These are phyloP conservation scores for Actinomucor elegans DNA, from an alignment of 371 early-diverging fungal genomes.

Conservation along the genomic window DNA sequence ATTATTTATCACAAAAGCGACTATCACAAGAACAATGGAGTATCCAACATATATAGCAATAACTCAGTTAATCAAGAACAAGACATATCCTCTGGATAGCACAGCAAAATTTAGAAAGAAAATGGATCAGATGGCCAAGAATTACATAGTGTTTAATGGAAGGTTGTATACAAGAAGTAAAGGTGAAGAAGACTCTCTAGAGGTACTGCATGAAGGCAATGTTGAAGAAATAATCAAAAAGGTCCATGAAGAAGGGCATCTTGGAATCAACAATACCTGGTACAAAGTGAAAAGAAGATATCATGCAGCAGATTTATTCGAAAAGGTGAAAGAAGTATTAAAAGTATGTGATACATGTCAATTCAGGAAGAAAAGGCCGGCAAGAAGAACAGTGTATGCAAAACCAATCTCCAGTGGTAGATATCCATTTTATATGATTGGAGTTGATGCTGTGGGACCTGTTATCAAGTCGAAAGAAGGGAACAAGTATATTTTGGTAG, in stretches of 20 bases:
- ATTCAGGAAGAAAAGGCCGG: background rate
- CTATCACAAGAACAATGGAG: conserved; percentile 10
- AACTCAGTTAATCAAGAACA: background rate
- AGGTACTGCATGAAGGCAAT: conserved; percentile 17
- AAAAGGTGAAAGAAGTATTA: background rate
- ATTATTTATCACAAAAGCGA: too few species aligned
- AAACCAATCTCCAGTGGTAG: conserved; percentile 7
- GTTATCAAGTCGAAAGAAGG: background rate
- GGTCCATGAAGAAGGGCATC: conserved; percentile 25
- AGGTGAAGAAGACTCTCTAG: background rate
- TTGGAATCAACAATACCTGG: conserved; percentile 23
- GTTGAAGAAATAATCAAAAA: conserved; percentile 9
- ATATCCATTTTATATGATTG: conserved; percentile 16
- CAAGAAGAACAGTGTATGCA: conserved; percentile 1
- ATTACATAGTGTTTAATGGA: background rate
- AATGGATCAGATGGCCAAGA: background rate
- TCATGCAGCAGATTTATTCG: too few species aligned
- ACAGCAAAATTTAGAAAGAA: background rate
- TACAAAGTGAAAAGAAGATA: background rate
- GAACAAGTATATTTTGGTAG: conserved; percentile 5
- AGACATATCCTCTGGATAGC: background rate
- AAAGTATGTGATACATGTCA: conserved; percentile 9
- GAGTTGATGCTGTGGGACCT: conserved; percentile 21
- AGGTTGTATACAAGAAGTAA: too few species aligned
- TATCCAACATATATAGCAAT: conserved; percentile 12